A percentile compares a stretch with the other conserved stretches of the same genome.
Conservation (phyloP, 768 basidiomycete genomes). For the Podaxis mareebaensis region DNA sequence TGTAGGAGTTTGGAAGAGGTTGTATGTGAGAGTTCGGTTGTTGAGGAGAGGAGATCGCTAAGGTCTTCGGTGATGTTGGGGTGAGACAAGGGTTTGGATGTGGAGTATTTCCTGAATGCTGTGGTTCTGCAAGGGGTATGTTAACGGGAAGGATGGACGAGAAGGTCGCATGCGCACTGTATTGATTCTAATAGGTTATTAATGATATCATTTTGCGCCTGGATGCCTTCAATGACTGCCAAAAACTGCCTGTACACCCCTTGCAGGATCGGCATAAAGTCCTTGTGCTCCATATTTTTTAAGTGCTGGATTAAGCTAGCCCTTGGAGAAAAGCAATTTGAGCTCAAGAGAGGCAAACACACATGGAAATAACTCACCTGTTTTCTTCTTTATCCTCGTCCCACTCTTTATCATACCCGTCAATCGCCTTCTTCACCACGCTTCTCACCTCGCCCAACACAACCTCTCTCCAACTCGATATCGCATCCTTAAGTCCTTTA, state of each 20-base stretch:
- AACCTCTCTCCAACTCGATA: conserved; percentile 68
- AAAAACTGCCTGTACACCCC: conserved; percentile 63
- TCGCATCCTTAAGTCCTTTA: conserved; percentile 66
- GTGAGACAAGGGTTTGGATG: conserved; percentile 37
- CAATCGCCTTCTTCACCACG: conserved; percentile 59
- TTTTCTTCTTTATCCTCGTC: conserved; percentile 32
- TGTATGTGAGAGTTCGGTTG: conserved; percentile 84
- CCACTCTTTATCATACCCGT: conserved; percentile 49
- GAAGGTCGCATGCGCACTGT: conserved; percentile 24
- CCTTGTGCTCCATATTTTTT: conserved; percentile 63
- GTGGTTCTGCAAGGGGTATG: not conserved
- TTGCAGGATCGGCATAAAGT: conserved; percentile 65
- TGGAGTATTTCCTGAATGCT: conserved; percentile 30
- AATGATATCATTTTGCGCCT: conserved; percentile 58
- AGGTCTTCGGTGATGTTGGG: conserved; percentile 64
- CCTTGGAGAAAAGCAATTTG: conserved; percentile 25
- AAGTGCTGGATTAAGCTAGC: conserved; percentile 54
- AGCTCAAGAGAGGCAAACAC: not conserved
- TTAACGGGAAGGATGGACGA: not conserved
- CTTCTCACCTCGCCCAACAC: conserved; percentile 61
- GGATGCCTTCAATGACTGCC: conserved; percentile 66
- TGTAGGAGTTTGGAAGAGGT: conserved; percentile 79
- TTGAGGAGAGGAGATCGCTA: conserved; percentile 72
- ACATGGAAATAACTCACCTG: conserved; percentile 12
- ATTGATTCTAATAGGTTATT: conserved; percentile 56